A percentile compares a stretch with the other conserved stretches of the same genome.
These are phyloP conservation scores for Tilletia caries DNA, from an alignment of 1,284 basidiomycete genomes.

Conservation along the genomic window DNA sequence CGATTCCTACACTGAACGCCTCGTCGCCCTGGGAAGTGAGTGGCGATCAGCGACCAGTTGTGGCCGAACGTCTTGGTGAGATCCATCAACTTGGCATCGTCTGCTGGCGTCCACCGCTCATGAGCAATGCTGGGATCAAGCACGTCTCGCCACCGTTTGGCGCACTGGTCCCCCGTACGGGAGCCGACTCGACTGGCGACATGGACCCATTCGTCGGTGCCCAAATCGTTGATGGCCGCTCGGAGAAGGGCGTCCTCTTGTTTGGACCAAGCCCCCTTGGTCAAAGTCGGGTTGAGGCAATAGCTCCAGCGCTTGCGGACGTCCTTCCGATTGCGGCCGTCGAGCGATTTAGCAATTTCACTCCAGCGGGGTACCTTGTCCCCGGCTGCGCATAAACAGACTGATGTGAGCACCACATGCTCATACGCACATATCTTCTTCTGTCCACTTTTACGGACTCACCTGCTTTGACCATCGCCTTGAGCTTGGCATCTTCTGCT, in stretches of 20 bases:
- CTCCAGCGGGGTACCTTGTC: slow-evolving; percentile 9
- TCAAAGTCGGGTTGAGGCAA: slow-evolving; percentile 5
- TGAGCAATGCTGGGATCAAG: slow-evolving; percentile 2
- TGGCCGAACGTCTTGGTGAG: slow-evolving; percentile 8
- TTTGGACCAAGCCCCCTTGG: slow-evolving; percentile 6
- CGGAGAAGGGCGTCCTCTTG: slow-evolving; percentile 7
- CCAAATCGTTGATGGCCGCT: background rate
- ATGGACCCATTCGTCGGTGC: slow-evolving; percentile 10
- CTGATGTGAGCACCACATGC: background rate
- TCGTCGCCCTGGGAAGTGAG: background rate
- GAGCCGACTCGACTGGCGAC: slow-evolving; percentile 11
- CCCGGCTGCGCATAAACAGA: background rate
- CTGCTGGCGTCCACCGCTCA: slow-evolving; percentile 1
- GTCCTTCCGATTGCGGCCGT: slow-evolving; percentile 1
- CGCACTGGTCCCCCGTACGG: slow-evolving; percentile 4
- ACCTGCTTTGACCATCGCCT: slow-evolving; percentile 8
- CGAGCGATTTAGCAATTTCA: slow-evolving; percentile 2
- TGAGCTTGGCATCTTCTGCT: slow-evolving; percentile 12
- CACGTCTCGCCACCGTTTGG: slow-evolving; percentile 10
- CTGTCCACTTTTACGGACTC: background rate
- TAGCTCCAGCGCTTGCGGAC: slow-evolving; percentile 9
- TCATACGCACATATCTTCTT: background rate
- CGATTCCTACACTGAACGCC: slow-evolving; percentile 3
- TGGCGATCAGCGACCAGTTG: slow-evolving; percentile 11
- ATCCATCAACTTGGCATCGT: background rate